These are phyloP conservation scores for Talaromyces albobiverticillius DNA, from an alignment of 2,329 filamentous ascomycete genomes.

Conservation along the genomic window DNA sequence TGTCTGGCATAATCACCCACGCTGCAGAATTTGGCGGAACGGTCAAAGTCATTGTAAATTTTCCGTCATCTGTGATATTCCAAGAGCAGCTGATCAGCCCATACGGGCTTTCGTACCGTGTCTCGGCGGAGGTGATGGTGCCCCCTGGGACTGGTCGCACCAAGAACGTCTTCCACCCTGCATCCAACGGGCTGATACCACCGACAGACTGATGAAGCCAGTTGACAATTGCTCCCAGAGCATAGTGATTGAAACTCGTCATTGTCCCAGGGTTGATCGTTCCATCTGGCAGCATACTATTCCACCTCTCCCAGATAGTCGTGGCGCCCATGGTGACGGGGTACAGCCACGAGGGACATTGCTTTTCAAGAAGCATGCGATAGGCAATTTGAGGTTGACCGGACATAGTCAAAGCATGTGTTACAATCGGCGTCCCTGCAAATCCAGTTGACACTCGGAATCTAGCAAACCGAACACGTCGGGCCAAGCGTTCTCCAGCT, in stretches of 20 bases:
- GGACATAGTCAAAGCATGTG: constrained; percentile 24
- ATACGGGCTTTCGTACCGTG: background rate
- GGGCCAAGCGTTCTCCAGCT: constrained; percentile 7
- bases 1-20: background rate
- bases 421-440: constrained; percentile 30
- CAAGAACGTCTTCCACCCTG: background rate
- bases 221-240: constrained; percentile 37
- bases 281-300: constrained; percentile 38
- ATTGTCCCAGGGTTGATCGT: constrained; percentile 40
- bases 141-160: background rate
- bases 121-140: background rate
- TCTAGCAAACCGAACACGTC: constrained; percentile 23
- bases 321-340: constrained; percentile 42
- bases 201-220: constrained; percentile 38
- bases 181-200: constrained; percentile 18
- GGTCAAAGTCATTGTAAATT: background rate
- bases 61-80: background rate
- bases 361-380: constrained; percentile 39
- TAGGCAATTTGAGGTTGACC: constrained; percentile 28
- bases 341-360: constrained; percentile 39
- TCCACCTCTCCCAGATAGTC: constrained; percentile 46
- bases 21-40: background rate
- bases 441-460: constrained; percentile 37
- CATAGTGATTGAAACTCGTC: constrained; percentile 46
- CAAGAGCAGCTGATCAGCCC: background rate